A percentile compares a stretch with the other conserved stretches of the same genome.
phyloP scores from a whole-genome alignment of 2,329 filamentous ascomycete species.

The Raffaelea albimanens region DNA sequence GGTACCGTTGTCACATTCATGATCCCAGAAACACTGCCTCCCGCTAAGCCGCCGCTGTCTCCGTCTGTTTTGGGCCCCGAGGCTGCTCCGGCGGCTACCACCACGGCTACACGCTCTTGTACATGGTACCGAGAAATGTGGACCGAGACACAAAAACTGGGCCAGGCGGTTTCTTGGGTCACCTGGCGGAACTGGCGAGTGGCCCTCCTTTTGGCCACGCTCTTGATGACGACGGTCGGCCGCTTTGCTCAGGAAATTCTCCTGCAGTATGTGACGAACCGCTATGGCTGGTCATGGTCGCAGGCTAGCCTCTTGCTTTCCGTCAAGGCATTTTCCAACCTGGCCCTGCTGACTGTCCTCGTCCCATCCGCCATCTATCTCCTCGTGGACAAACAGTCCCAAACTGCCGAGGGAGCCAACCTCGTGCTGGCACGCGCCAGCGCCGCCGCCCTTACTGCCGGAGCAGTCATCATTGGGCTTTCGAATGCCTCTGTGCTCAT shows the following conservation, averaged over 20 bases:
- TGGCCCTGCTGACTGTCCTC: background rate
- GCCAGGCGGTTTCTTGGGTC: background rate
- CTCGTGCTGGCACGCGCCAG: background rate
- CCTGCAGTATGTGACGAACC: background rate
- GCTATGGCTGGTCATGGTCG: background rate
- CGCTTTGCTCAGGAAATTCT: background rate
- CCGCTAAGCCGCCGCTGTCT: background rate
- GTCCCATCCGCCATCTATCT: background rate
- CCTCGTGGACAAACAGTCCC: background rate
- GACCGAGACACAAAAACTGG: background rate
- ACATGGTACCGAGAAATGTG: background rate
- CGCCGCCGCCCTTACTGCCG: background rate
- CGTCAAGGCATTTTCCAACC: background rate
- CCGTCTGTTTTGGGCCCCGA: background rate
- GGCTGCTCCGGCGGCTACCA: background rate
- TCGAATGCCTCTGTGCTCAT: background rate
- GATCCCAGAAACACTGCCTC: background rate
- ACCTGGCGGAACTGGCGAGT: background rate
- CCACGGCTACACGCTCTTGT: too few species aligned
- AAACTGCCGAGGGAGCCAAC: background rate
- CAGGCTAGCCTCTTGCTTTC: background rate
- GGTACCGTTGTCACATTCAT: background rate
- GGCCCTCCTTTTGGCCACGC: background rate
- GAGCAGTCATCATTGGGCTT: background rate
- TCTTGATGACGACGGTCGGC: conserved; percentile 1